phyloP scores from a whole-genome alignment of 768 basidiomycete species.

The Mycena latifolia region DNA sequence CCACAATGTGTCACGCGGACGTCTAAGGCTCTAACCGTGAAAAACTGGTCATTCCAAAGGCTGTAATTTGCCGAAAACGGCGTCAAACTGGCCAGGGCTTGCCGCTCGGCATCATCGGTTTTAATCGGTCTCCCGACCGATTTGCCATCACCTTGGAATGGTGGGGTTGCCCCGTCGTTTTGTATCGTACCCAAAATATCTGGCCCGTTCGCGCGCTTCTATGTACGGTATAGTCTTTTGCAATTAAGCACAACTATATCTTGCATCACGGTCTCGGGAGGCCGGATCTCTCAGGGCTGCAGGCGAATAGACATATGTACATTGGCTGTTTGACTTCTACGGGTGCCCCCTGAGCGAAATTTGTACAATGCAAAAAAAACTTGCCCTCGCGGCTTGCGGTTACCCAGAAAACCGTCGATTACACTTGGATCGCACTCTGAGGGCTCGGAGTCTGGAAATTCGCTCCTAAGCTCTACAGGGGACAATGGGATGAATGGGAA shows the following conservation, averaged over 20 bases:
- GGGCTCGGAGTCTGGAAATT: conserved; percentile 17
- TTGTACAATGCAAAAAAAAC: too few species aligned
- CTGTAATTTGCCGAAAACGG: too few species aligned
- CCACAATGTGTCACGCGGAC: too few species aligned
- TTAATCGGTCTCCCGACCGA: too few species aligned
- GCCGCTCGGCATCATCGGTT: too few species aligned
- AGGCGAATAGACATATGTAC: conserved; percentile 1
- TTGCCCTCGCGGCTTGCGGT: conserved; percentile 2
- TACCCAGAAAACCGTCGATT: conserved; percentile 9
- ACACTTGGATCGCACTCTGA: conserved; percentile 16
- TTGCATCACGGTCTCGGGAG: conserved; percentile 14
- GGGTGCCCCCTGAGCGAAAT: too few species aligned
- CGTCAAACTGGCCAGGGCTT: too few species aligned
- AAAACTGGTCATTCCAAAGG: too few species aligned
- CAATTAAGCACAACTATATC: conserved; percentile 17
- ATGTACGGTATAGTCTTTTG: conserved; percentile 4
- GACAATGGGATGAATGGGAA: not conserved
- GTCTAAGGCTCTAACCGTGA: too few species aligned
- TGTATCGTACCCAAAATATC: conserved; percentile 6
- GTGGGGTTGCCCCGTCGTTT: too few species aligned
- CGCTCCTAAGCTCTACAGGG: conserved; percentile 10
- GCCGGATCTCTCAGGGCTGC: conserved; percentile 7
- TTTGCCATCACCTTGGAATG: too few species aligned
- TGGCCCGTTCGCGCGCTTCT: conserved; percentile 9
- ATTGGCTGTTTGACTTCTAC: conserved; percentile 1